Percentiles rank a stretch among this genome's conserved stretches.
phyloP scores from a whole-genome alignment of 257 asterid genomes.

The Nicotiana benthamiana region DNA sequence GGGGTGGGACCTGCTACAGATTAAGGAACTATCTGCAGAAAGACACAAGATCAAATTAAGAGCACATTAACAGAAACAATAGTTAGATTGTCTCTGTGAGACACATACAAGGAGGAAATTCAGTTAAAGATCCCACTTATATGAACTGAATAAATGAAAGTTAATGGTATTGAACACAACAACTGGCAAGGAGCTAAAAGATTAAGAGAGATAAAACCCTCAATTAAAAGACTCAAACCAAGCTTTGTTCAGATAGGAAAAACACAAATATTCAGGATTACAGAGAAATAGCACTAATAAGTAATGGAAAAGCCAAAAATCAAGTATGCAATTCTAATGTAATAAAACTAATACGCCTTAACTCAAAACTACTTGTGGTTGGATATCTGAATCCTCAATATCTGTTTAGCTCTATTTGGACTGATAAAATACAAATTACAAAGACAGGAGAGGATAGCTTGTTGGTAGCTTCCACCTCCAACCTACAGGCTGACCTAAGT shows the following conservation, averaged over 20 bases:
- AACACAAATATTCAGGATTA: no score
- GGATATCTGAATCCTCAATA: neutral
- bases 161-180: neutral
- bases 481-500: neutral
- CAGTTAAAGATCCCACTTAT: neutral
- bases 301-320: neutral
- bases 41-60: neutral
- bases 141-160: neutral
- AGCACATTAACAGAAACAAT: neutral
- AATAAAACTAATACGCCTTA: neutral
- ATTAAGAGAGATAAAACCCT: neutral
- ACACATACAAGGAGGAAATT: neutral
- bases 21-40: constrained; percentile 1
- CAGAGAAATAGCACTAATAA: neutral
- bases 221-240: neutral
- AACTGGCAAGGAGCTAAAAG: neutral
- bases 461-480: neutral
- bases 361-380: neutral
- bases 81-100: neutral
- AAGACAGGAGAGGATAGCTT: neutral
- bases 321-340: neutral
- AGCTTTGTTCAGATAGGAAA: neutral
- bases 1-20: neutral
- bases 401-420: neutral
- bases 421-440: neutral